phyloP scores from a whole-genome alignment of 371 early-diverging fungal genomes.

The Lichtheimia ornata region DNA sequence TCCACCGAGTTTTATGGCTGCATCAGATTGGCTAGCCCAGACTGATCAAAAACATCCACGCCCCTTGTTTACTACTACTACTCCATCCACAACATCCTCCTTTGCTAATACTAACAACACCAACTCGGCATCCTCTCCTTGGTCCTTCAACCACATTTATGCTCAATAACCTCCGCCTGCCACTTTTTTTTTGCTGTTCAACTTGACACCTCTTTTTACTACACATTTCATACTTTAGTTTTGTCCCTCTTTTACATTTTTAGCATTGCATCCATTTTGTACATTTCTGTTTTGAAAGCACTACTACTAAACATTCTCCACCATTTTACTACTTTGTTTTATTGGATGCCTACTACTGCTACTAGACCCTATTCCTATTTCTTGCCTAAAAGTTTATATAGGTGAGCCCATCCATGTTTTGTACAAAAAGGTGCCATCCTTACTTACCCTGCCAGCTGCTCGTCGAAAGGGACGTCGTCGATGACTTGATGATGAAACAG shows the following conservation, averaged over 20 bases:
- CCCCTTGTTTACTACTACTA: too few relatives aligned
- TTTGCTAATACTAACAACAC: background rate
- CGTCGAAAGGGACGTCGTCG: background rate
- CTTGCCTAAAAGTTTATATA: too few relatives aligned
- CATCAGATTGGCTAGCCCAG: conserved; percentile 10
- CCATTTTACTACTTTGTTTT: too few relatives aligned
- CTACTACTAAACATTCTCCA: too few relatives aligned
- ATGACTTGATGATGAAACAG: background rate
- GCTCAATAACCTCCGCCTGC: conserved; percentile 1
- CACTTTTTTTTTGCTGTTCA: background rate
- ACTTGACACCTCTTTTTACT: background rate
- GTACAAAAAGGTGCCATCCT: too few relatives aligned
- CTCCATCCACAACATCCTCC: too few relatives aligned
- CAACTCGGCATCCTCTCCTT: background rate
- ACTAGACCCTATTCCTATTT: too few relatives aligned
- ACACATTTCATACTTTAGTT: background rate
- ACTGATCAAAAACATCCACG: background rate
- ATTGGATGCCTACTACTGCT: too few relatives aligned
- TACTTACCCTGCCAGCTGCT: conserved; percentile 1
- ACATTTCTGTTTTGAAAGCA: too few relatives aligned
- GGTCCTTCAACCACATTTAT: conserved; percentile 8
- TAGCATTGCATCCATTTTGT: too few relatives aligned
- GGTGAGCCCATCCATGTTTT: too few relatives aligned
- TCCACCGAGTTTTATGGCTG: background rate
- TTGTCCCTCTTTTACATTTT: background rate